phyloP scores from a whole-genome alignment of 2,329 filamentous ascomycete genomes.

The Fusarium bactridioides region DNA sequence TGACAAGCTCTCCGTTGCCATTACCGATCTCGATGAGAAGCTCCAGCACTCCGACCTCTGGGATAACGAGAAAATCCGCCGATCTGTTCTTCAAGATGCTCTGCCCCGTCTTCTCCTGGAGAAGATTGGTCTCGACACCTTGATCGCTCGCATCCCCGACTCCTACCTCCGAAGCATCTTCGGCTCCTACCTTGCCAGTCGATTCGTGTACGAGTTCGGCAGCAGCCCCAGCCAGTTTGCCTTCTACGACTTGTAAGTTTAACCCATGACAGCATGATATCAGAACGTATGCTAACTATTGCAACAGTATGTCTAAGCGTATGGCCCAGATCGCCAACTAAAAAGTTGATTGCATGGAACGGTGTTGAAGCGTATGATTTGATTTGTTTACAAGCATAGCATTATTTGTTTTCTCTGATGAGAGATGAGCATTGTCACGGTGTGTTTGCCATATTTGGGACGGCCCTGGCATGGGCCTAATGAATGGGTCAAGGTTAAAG shows the following conservation, averaged over 20 bases:
- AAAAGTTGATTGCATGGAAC: slow-evolving; percentile 25
- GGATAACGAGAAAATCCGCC: slow-evolving; percentile 80
- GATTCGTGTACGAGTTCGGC: slow-evolving; percentile 96
- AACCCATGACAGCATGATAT: not conserved
- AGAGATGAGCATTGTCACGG: slow-evolving; percentile 40
- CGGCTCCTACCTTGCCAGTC: slow-evolving; percentile 90
- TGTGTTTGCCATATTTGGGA: slow-evolving; percentile 40
- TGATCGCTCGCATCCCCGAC: slow-evolving; percentile 87
- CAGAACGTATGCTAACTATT: slow-evolving; percentile 43
- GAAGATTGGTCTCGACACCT: slow-evolving; percentile 90
- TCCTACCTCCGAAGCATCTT: slow-evolving; percentile 95
- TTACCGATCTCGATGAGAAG: slow-evolving; percentile 97
- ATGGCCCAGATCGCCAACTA: slow-evolving; percentile 57
- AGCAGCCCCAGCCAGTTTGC: slow-evolving; percentile 94
- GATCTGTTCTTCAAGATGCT: slow-evolving; percentile 82
- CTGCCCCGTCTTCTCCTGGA: slow-evolving; percentile 83
- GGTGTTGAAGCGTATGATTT: slow-evolving; percentile 32
- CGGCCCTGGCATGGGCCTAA: slow-evolving; percentile 38
- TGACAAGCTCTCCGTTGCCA: slow-evolving; percentile 88
- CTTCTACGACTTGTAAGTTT: slow-evolving; percentile 94
- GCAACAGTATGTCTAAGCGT: slow-evolving; percentile 68
- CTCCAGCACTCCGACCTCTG: slow-evolving; percentile 92
- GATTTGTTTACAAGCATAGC: slow-evolving; percentile 40
- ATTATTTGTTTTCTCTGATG: slow-evolving; percentile 34
- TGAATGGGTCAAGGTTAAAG: slow-evolving; percentile 39